Evolutionary conservation across 805 yeast species (phyloP).

Genomic region (Kodamaea leandrae): DNA sequence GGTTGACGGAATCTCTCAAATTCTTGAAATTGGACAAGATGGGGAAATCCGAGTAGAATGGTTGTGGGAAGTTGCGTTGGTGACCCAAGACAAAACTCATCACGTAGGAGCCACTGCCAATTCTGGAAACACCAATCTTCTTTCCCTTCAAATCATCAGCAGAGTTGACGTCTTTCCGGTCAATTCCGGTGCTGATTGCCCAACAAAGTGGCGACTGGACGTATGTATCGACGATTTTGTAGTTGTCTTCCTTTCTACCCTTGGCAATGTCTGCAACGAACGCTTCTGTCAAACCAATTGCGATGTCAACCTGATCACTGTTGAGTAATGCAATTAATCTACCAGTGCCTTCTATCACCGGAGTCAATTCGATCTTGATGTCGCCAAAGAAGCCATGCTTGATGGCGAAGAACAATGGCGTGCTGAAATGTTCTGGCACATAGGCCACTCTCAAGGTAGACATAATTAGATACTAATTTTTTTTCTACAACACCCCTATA

Average conservation of each 20-base stretch:
- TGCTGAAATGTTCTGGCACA: slow-evolving; percentile 89
- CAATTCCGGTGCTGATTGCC: slow-evolving; percentile 79
- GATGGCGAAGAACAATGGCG: slow-evolving; percentile 76
- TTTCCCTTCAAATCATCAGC: slow-evolving; percentile 56
- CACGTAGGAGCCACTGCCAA: slow-evolving; percentile 89
- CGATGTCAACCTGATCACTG: slow-evolving; percentile 64
- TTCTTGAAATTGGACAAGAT: slow-evolving; percentile 67
- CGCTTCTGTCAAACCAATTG: slow-evolving; percentile 89
- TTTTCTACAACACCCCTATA: slow-evolving; percentile 2
- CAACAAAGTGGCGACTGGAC: slow-evolving; percentile 85
- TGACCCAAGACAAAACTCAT: slow-evolving; percentile 84
- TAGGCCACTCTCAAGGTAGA: slow-evolving; percentile 60
- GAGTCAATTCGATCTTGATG: slow-evolving; percentile 57
- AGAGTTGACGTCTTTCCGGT: slow-evolving; percentile 53
- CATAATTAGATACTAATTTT: neutral
- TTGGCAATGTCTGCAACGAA: slow-evolving; percentile 80
- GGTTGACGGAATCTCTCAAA: slow-evolving; percentile 76
- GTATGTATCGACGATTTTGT: slow-evolving; percentile 74
- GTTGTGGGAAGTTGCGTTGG: slow-evolving; percentile 50
- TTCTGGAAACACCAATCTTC: slow-evolving; percentile 75
- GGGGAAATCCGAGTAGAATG: slow-evolving; percentile 53
- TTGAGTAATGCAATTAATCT: slow-evolving; percentile 74
- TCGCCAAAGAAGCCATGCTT: slow-evolving; percentile 53
- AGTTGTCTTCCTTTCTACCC: slow-evolving; percentile 50
- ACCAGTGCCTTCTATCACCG: slow-evolving; percentile 86